Base-by-base conservation (phyloP, 148 eudicot species). In the Vaccinium myrtillus region DNA sequence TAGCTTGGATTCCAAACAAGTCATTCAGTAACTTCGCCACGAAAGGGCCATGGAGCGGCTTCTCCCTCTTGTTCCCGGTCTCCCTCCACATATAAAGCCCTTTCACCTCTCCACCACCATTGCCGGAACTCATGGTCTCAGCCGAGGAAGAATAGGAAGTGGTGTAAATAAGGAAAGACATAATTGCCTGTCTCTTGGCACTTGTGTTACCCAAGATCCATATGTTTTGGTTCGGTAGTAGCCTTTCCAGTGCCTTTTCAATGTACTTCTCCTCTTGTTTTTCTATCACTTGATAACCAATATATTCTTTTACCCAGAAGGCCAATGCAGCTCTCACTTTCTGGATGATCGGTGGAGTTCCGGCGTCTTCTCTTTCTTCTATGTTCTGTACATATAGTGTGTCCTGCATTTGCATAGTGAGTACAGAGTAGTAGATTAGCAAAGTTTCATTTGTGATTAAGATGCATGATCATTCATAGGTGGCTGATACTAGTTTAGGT, bases 1-100 rank as follows among this genome's bases (percentile, higher is more conserved):
- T 82, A 75, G 93, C 91, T 79, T 91, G 93, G 18, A 91, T 87
- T 0, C 93, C 93, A 75, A 91, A 91, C 82, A 91, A 81, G 83
- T 91, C 92, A 50, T 88, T 91, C 12, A 91, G 88, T 7, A 91
- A 85, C 85, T 90, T 90, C 0, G 89, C 90, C 0, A 90, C 80
- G 19, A 90, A 91, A 55, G 85, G 81, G 13, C 93, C 93, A 79
- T 88, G 88, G 27, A 91, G 87, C 7, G 93, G 91, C 73, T 87
- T 90, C 3, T 78, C 85, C 39, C 74, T 81, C 30, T 83, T 75
- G 79, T 79, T 75, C 10, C 77, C 69, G 0, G 32, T 75, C 77
- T 76, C 84, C 10, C 51, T 46, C 82, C 86, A 80, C 83, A 69
- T 85, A 53, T 56, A 79, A 25, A 85, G 78, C 27, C 53, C 78